Percentiles rank a stretch among this genome's conserved stretches.
Conservation (phyloP, 192 early-diverging fungal species). For the Coemansia sp. region DNA sequence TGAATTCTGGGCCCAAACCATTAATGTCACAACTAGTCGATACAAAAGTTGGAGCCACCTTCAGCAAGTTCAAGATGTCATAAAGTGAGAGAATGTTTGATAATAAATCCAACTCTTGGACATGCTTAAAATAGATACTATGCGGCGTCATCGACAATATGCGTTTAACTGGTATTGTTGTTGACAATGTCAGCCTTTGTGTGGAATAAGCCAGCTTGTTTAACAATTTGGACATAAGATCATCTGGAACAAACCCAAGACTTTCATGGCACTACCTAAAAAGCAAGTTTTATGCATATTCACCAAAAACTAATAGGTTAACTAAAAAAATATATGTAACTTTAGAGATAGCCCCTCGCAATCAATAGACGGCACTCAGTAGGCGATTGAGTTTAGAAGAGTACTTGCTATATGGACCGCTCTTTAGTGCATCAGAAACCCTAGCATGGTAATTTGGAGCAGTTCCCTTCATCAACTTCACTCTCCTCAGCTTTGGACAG, state of each 20-base stretch:
- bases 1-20: background rate
- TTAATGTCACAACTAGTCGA: background rate
- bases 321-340: too few relatives aligned
- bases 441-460: background rate
- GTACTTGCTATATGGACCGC: background rate
- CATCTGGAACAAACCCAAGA: background rate
- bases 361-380: too few relatives aligned
- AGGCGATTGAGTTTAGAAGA: background rate
- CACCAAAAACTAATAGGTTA: too few relatives aligned
- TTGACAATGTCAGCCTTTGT: background rate
- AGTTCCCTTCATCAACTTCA: background rate
- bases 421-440: background rate
- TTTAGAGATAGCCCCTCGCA: too few relatives aligned
- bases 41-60: background rate
- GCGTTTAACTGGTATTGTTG: background rate
- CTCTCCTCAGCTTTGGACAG: background rate
- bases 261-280: background rate
- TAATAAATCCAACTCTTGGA: background rate
- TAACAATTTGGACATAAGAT: background rate
- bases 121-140: background rate
- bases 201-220: background rate
- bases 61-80: background rate
- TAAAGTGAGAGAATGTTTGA: background rate
- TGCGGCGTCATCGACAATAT: background rate
- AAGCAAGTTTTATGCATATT: too few relatives aligned